Percentiles rank a stretch among this genome's conserved stretches.
These are phyloP conservation scores for Tricholoma sp. DNA, from an alignment of 768 basidiomycete genomes.

Conservation along the genomic window DNA sequence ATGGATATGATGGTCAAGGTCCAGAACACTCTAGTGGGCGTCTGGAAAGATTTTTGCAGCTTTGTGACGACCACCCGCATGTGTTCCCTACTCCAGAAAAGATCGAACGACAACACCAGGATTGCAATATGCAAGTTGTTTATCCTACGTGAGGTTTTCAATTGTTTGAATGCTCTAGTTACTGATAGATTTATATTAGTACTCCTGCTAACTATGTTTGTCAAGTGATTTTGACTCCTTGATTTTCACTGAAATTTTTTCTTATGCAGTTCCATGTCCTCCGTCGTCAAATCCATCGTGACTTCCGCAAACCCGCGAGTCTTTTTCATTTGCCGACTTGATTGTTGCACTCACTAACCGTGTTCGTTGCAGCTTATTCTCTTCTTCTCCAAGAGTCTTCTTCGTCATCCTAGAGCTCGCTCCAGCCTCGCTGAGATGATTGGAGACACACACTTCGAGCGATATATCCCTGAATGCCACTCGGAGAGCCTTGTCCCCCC, in stretches of 20 bases:
- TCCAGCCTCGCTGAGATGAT: slow-evolving; percentile 86
- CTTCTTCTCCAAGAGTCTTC: slow-evolving; percentile 96
- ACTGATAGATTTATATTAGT: slow-evolving; percentile 29
- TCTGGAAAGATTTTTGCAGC: slow-evolving; percentile 93
- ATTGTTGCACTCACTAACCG: background rate
- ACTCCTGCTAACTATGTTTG: slow-evolving; percentile 92
- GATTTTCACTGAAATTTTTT: slow-evolving; percentile 4
- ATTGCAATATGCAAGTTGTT: slow-evolving; percentile 99
- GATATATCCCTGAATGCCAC: slow-evolving; percentile 85
- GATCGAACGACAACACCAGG: slow-evolving; percentile 93
- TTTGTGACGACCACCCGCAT: slow-evolving; percentile 96
- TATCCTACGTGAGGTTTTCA: slow-evolving; percentile 77
- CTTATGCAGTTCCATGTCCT: slow-evolving; percentile 82
- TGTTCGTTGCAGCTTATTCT: slow-evolving; percentile 58
- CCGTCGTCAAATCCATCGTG: slow-evolving; percentile 93
- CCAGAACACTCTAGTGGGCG: slow-evolving; percentile 97
- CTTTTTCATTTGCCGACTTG: background rate
- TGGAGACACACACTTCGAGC: slow-evolving; percentile 86
- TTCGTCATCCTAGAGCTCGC: slow-evolving; percentile 91
- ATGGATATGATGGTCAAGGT: slow-evolving; percentile 98
- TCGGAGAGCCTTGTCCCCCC: slow-evolving; percentile 68
- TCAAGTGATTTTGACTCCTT: background rate
- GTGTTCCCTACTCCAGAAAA: slow-evolving; percentile 85
- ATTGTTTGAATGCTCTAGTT: slow-evolving; percentile 1
- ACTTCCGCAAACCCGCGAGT: slow-evolving; percentile 93